These are phyloP conservation scores for Pyrenochaeta sp. DNA, from an alignment of 2,329 filamentous ascomycete species.

Conservation along the genomic window DNA sequence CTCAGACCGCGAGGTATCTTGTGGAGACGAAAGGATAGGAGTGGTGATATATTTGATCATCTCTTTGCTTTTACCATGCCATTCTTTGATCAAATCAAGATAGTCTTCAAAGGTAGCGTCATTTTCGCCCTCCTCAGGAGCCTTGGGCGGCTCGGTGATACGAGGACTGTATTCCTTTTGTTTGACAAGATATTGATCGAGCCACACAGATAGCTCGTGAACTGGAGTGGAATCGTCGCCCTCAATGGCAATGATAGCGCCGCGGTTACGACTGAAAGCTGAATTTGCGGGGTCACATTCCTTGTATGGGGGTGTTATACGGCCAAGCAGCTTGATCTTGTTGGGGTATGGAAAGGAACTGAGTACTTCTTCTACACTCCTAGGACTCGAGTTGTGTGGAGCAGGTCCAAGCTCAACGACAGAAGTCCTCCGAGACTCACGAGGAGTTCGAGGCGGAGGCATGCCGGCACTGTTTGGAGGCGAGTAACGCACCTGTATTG, in stretches of 20 bases:
- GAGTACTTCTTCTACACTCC: conserved; percentile 72
- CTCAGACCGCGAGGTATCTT: conserved; percentile 11
- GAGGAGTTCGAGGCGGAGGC: conserved; percentile 44
- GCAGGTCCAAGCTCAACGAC: conserved; percentile 13
- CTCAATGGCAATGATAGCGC: conserved; percentile 84
- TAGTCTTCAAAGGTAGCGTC: conserved; percentile 62
- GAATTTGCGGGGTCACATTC: conserved; percentile 32
- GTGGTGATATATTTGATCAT: conserved; percentile 68
- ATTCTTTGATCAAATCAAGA: conserved; percentile 72
- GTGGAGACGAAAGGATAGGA: conserved; percentile 8
- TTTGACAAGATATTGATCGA: conserved; percentile 63
- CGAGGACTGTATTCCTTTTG: conserved; percentile 62
- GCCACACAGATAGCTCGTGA: conserved; percentile 69
- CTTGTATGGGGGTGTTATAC: conserved; percentile 74
- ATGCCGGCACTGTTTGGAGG: conserved; percentile 44
- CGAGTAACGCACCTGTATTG: conserved; percentile 40
- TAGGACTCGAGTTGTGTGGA: conserved; percentile 33
- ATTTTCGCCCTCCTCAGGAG: conserved; percentile 46
- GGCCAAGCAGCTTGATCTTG: conserved; percentile 79
- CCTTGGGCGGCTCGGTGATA: conserved; percentile 59
- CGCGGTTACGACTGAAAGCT: conserved; percentile 61
- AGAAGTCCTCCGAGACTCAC: conserved; percentile 30
- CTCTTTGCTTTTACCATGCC: conserved; percentile 78
- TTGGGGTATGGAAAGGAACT: conserved; percentile 77
- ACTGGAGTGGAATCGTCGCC: conserved; percentile 73